Base-by-base conservation (phyloP, 2,329 filamentous ascomycete species). In the Aspergillus vadensis region DNA sequence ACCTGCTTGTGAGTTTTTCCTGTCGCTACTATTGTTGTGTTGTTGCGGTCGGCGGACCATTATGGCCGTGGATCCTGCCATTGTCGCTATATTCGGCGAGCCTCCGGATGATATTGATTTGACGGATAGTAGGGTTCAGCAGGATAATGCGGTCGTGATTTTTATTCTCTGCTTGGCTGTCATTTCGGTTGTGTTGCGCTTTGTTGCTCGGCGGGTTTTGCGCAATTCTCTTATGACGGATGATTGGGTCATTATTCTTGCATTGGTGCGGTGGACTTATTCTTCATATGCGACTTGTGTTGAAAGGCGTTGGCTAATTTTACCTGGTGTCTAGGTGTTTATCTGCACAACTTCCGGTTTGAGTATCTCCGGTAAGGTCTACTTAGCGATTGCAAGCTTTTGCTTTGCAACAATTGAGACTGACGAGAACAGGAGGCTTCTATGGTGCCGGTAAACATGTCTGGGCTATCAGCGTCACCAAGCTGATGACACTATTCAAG, bases 41-140 rank as follows among this genome's bases (percentile, higher is more conserved):
- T 19, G 17, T 19, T 14, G 19, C 5, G 21, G 4, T 23, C 19
- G 5, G 9, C 41, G 17, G 41, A 44, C 17, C 41, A 43, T 17
- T 21, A 64, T 62, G 62, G 43, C 44, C 15, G 49, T 64, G 14
- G 64, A 66, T 32, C 60, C 64, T 10, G 58, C 52, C 12, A 66
- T 66, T 21, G 44, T 39, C 27, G 39, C 39, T 9, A 21, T 62
- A 23, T 67, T 66, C 41, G 65, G 65, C 19, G 48, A 60, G 7
- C 30, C 61, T 5, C 58, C 59, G 4, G 17, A 52, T 15, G 30
- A 43, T 15, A 25, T 67, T 38, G 32, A 67, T 32, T 55, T 67
- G 2, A 17, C 25, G 2, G 65, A 58, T 1, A 63, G 55, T 38
- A 41, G 38, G 10, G 39, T 54, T 8, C 39, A 5, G 36, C 38